Evolutionary conservation across 2,329 filamentous ascomycete genomes (phyloP).

Genomic region (Penicillium sp.): DNA sequence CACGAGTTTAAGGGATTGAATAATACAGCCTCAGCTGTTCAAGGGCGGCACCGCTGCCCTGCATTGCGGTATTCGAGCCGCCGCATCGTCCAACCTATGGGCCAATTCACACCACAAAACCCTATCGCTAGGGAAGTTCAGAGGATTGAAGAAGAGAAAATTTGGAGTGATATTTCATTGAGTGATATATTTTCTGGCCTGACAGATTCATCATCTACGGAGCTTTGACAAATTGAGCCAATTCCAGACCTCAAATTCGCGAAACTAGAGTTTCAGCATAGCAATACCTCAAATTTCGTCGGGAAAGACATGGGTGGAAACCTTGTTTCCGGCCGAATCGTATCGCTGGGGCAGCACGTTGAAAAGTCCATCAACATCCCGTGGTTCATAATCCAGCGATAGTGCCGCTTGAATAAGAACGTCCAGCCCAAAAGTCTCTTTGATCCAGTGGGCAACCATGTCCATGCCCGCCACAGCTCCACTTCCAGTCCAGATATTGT

Average conservation of each 20-base stretch:
- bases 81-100: background rate
- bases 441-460: slow-evolving; percentile 43
- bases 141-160: too few species aligned
- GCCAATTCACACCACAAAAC: too few species aligned
- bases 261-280: background rate
- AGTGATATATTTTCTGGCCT: too few species aligned
- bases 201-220: background rate
- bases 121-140: too few species aligned
- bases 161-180: too few species aligned
- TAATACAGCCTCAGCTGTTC: slow-evolving; percentile 1
- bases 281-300: background rate
- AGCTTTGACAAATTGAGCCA: background rate
- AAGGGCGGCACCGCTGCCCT: slow-evolving; percentile 13
- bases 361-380: slow-evolving; percentile 33
- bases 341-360: slow-evolving; percentile 29
- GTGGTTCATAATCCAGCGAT: slow-evolving; percentile 38
- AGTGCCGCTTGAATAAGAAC: slow-evolving; percentile 23
- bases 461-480: slow-evolving; percentile 50
- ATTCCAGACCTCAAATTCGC: background rate
- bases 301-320: slow-evolving; percentile 26
- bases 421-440: slow-evolving; percentile 33
- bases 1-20: background rate
- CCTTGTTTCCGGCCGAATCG: slow-evolving; percentile 28
- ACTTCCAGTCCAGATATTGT: slow-evolving; percentile 48
- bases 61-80: slow-evolving; percentile 13